Conservation (phyloP, 768 basidiomycete genomes). For the Naganishia vishniacii region DNA sequence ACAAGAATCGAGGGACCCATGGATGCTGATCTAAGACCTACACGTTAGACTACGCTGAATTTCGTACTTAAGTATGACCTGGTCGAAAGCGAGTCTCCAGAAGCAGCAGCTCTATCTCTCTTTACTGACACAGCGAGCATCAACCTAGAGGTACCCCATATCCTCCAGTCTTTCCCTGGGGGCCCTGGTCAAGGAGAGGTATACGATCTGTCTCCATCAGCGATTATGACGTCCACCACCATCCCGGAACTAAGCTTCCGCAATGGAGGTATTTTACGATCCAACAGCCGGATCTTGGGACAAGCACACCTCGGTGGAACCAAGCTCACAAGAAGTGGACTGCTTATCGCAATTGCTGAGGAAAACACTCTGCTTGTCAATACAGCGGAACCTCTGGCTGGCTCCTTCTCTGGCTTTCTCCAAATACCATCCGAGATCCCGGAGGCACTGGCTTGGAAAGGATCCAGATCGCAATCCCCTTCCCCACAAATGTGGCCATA, state of each 20-base stretch:
- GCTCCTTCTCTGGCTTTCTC: not conserved
- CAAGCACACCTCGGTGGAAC: not conserved
- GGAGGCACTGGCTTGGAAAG: conserved; percentile 1
- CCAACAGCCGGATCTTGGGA: not conserved
- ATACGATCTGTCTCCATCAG: not conserved
- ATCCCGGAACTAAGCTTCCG: conserved; percentile 9
- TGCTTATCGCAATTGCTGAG: not conserved
- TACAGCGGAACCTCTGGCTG: not conserved
- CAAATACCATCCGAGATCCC: conserved; percentile 7
- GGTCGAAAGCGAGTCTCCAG: conserved; percentile 5
- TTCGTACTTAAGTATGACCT: conserved; percentile 3
- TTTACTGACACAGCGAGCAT: not conserved
- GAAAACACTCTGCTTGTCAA: not conserved
- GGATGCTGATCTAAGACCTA: not conserved
- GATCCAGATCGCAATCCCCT: not conserved
- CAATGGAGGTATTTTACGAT: conserved; percentile 1
- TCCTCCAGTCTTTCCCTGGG: not conserved
- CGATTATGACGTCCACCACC: conserved; percentile 14
- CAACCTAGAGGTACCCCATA: conserved; percentile 11
- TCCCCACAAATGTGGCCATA: not conserved
- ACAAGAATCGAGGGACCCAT: not conserved
- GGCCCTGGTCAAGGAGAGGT: conserved; percentile 20
- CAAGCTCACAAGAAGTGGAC: not conserved
- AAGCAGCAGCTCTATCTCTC: not conserved
- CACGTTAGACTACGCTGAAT: not conserved